Percentiles rank a stretch among this genome's conserved stretches.
Conservation (phyloP, 495 filamentous ascomycete species). For the Podospora bellae-mahoneyi region DNA sequence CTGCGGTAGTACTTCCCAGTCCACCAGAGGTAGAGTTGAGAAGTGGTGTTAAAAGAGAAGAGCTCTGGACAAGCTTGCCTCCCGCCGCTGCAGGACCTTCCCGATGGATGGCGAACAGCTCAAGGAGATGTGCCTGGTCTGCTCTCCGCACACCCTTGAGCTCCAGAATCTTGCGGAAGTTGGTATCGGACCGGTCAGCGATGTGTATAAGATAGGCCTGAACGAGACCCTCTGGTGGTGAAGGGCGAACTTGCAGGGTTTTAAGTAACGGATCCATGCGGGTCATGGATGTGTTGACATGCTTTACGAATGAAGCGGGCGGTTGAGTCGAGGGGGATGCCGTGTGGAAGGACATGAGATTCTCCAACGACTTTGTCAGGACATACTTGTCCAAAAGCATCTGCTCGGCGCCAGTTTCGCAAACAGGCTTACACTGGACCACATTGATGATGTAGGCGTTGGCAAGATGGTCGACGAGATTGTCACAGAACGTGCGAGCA, state of each 20-base stretch:
- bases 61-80: conserved; percentile 54
- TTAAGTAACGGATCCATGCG: conserved; percentile 92
- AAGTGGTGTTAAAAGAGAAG: conserved; percentile 59
- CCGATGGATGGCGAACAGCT: conserved; percentile 82
- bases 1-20: not conserved
- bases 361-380: conserved; percentile 76
- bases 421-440: conserved; percentile 83
- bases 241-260: conserved; percentile 89
- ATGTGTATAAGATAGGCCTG: conserved; percentile 97
- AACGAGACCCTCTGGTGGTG: conserved; percentile 87
- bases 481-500: conserved; percentile 89
- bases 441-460: conserved; percentile 77
- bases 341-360: conserved; percentile 58
- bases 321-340: conserved; percentile 41
- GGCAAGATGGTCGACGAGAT: conserved; percentile 80
- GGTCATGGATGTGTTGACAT: conserved; percentile 77
- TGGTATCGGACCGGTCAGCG: conserved; percentile 81
- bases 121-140: conserved; percentile 79
- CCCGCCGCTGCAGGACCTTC: conserved; percentile 58
- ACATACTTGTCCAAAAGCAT: conserved; percentile 95
- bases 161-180: conserved; percentile 95
- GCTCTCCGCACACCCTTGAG: conserved; percentile 80
- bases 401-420: conserved; percentile 95
- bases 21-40: conserved; percentile 39
- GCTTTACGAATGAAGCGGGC: conserved; percentile 72